A percentile compares a stretch with the other conserved stretches of the same genome.
Conservation (phyloP, 2,329 filamentous ascomycete genomes). For the Calcarisporium arbuscula region DNA sequence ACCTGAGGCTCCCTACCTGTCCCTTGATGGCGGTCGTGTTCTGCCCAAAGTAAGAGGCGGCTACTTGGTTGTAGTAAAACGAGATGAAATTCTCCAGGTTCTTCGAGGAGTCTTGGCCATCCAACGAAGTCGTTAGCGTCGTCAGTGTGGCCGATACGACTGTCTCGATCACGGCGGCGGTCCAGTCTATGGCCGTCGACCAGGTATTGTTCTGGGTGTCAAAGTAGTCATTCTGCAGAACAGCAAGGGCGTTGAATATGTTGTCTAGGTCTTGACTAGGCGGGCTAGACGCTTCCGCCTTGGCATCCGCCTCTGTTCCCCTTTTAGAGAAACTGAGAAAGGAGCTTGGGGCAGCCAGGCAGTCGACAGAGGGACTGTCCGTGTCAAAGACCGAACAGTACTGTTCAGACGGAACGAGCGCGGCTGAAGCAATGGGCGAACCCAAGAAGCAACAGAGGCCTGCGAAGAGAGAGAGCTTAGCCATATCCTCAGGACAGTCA, state of each 20-base stretch:
- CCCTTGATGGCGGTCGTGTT: constrained; percentile 67
- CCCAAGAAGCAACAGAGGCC: too few species aligned
- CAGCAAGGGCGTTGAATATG: constrained; percentile 59
- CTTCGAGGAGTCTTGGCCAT: constrained; percentile 26
- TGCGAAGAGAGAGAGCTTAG: too few species aligned
- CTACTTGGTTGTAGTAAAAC: constrained; percentile 69
- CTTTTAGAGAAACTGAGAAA: too few species aligned
- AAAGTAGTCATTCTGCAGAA: constrained; percentile 76
- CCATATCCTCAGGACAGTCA: too few species aligned
- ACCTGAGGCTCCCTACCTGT: constrained; percentile 26
- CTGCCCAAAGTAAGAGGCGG: constrained; percentile 81
- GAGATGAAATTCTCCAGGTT: constrained; percentile 74
- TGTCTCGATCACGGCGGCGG: constrained; percentile 75
- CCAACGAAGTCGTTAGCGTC: constrained; percentile 59
- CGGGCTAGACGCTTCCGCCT: too few species aligned
- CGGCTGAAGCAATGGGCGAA: too few species aligned
- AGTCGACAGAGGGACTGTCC: too few species aligned
- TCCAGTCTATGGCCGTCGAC: constrained; percentile 90
- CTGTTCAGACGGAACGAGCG: too few species aligned
- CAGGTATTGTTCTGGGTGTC: constrained; percentile 71
- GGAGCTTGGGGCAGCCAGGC: too few species aligned
- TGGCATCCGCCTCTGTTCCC: too few species aligned
- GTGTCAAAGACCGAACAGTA: too few species aligned
- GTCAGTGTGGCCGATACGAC: constrained; percentile 67
- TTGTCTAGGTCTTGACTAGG: constrained; percentile 37